Conservation (phyloP, 352 stramenopile species). For the Pythium phragmitis region DNA sequence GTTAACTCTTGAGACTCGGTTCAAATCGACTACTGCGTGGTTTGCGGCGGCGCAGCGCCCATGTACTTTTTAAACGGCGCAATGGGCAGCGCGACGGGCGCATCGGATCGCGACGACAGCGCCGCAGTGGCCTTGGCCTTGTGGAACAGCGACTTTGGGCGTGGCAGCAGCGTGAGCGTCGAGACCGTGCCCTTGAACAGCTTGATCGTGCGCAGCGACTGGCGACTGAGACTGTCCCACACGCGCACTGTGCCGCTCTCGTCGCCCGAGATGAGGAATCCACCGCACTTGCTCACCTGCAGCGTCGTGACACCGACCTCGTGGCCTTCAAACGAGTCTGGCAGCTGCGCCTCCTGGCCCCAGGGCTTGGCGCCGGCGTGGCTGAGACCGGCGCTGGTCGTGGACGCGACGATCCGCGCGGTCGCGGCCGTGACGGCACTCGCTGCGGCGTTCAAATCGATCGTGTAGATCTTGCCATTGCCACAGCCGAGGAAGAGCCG, state of each 20-base stretch:
- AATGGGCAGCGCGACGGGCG: constrained; percentile 45
- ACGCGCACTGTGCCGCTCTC: constrained; percentile 56
- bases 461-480: constrained; percentile 66
- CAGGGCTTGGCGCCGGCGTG: constrained; percentile 32
- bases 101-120: constrained; percentile 28
- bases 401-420: constrained; percentile 46
- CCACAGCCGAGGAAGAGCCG: constrained; percentile 70
- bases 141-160: constrained; percentile 60
- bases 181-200: constrained; percentile 66
- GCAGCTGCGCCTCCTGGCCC: constrained; percentile 41
- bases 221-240: constrained; percentile 65
- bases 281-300: constrained; percentile 55
- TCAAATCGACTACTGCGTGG: not conserved
- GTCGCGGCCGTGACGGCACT: constrained; percentile 48
- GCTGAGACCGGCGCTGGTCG: constrained; percentile 14
- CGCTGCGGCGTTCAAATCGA: constrained; percentile 68
- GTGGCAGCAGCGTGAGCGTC: constrained; percentile 46
- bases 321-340: constrained; percentile 65
- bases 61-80: constrained; percentile 82
- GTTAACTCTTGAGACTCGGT: not conserved
- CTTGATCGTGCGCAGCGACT: constrained; percentile 65
- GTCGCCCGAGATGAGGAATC: constrained; percentile 63
- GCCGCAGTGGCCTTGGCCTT: constrained; percentile 38
- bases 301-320: constrained; percentile 57
- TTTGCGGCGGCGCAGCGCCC: constrained; percentile 16